These are phyloP conservation scores for Wickerhamomyces sp. DNA, from an alignment of 1,139 yeast species.

Conservation along the genomic window DNA sequence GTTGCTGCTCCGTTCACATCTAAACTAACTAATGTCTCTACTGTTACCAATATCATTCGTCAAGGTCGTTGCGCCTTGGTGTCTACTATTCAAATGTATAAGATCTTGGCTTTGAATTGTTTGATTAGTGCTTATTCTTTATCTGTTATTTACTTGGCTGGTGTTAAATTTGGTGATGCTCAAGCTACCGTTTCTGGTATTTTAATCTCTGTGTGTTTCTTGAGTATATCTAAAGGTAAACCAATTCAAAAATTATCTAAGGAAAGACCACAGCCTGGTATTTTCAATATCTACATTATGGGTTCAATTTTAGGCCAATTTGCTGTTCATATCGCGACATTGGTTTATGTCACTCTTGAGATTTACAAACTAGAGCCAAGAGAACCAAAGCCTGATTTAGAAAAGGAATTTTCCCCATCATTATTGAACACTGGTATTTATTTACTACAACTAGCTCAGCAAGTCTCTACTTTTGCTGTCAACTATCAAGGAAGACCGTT, in stretches of 20 bases:
- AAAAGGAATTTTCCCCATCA: conserved; percentile 84
- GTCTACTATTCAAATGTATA: conserved; percentile 98
- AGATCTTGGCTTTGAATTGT: conserved; percentile 94
- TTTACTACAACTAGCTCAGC: conserved; percentile 90
- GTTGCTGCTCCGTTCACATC: conserved; percentile 99
- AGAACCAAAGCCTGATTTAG: conserved; percentile 83
- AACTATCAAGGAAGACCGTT: conserved; percentile 97
- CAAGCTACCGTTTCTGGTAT: conserved; percentile 94
- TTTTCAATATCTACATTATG: conserved; percentile 91
- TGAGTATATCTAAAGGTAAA: conserved; percentile 91
- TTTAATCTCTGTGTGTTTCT: conserved; percentile 87
- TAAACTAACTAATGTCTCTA: conserved; percentile 83
- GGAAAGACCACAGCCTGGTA: conserved; percentile 97
- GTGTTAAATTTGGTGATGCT: conserved; percentile 96
- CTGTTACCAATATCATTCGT: conserved; percentile 91
- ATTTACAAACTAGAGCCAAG: conserved; percentile 89
- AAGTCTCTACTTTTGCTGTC: conserved; percentile 95
- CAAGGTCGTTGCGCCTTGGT: conserved; percentile 99
- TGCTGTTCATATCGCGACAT: conserved; percentile 82
- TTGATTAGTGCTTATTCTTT: conserved; percentile 94
- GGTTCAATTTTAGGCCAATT: conserved; percentile 96
- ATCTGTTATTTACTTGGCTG: conserved; percentile 91
- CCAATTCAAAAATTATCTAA: conserved; percentile 86
- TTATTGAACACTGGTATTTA: conserved; percentile 94
- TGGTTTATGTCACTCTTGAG: conserved; percentile 77